A percentile compares a stretch with the other conserved stretches of the same genome.
phyloP scores from a whole-genome alignment of 768 basidiomycete species.

The Collybiopsis luxurians region DNA sequence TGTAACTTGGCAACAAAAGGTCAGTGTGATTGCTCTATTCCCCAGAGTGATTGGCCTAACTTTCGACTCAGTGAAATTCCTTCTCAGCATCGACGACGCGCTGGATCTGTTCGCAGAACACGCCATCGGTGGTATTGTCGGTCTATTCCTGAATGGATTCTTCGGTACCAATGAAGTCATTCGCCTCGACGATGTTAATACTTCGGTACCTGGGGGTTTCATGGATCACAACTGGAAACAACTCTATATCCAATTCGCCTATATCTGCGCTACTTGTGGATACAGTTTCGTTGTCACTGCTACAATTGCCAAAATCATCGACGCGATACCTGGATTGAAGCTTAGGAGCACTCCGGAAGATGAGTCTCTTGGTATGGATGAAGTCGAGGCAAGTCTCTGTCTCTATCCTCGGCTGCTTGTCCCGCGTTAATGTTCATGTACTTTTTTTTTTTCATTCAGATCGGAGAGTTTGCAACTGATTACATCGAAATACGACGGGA shows the following conservation, averaged over 20 bases:
- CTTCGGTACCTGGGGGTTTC: constrained; percentile 59
- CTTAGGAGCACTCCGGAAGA: constrained; percentile 53
- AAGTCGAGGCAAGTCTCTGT: constrained; percentile 55
- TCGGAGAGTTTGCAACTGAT: constrained; percentile 68
- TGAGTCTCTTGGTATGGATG: constrained; percentile 66
- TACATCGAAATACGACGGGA: constrained; percentile 70
- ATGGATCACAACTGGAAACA: constrained; percentile 77
- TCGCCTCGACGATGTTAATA: constrained; percentile 64
- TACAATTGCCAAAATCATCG: constrained; percentile 52
- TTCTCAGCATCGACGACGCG: constrained; percentile 78
- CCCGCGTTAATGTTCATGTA: too few species aligned
- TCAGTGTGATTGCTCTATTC: constrained; percentile 45
- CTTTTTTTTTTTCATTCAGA: constrained; percentile 29
- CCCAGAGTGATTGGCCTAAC: not conserved
- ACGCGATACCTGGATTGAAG: constrained; percentile 56
- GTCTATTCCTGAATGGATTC: constrained; percentile 68
- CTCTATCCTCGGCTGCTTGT: not conserved
- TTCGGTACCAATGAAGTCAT: constrained; percentile 69
- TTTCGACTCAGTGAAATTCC: constrained; percentile 49
- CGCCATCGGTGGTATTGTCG: constrained; percentile 80
- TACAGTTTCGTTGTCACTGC: constrained; percentile 67
- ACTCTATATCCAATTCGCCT: constrained; percentile 74
- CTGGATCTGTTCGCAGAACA: constrained; percentile 93
- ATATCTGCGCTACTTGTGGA: constrained; percentile 51
- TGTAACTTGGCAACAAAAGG: constrained; percentile 89